Evolutionary conservation across 495 filamentous ascomycete genomes (phyloP).

Genomic region (Penicillium fimorum): DNA sequence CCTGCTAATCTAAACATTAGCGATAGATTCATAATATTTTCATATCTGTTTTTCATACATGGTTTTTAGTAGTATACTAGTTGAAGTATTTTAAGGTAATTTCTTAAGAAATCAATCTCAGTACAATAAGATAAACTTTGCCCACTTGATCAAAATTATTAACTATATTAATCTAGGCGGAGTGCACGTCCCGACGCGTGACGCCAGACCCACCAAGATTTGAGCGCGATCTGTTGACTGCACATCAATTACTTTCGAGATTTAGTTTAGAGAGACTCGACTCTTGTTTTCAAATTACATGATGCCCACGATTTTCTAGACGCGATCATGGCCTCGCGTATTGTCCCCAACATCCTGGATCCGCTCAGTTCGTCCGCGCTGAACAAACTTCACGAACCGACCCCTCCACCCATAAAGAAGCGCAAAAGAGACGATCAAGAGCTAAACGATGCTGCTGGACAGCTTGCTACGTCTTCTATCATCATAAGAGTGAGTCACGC

Average conservation of each 20-base stretch:
- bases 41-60: conserved; percentile 12
- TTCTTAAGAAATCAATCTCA: not conserved
- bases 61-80: not conserved
- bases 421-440: conserved; percentile 28
- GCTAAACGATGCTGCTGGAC: conserved; percentile 21
- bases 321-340: conserved; percentile 41
- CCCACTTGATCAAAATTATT: not conserved
- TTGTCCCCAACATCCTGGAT: conserved; percentile 33
- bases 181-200: conserved; percentile 35
- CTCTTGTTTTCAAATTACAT: conserved; percentile 9
- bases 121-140: not conserved
- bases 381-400: conserved; percentile 32
- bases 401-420: conserved; percentile 32
- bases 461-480: conserved; percentile 30
- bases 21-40: conserved; percentile 37
- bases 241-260: conserved; percentile 4
- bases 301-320: conserved; percentile 22
- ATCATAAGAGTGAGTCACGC: conserved; percentile 32
- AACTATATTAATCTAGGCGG: not conserved
- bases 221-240: conserved; percentile 15
- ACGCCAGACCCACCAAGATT: conserved; percentile 27
- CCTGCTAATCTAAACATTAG: conserved; percentile 51
- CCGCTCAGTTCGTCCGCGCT: conserved; percentile 34
- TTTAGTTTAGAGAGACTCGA: conserved; percentile 4
- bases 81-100: not conserved